Percentiles rank a stretch among this genome's conserved stretches.
Evolutionary conservation across 106 monocot genomes (phyloP).

Genomic region (Dendrobium nobile): DNA sequence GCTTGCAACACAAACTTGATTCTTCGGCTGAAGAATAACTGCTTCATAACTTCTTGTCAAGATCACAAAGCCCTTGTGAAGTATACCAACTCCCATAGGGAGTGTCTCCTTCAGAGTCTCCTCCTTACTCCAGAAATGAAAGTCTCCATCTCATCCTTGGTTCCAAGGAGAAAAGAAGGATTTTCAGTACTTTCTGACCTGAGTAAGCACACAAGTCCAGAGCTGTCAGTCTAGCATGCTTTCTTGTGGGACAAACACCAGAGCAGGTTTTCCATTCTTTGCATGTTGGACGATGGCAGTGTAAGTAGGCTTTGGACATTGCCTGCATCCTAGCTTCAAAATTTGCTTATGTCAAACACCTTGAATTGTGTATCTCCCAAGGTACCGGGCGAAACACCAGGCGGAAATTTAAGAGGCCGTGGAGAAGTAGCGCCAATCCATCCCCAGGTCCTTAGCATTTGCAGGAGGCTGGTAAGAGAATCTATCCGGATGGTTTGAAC

Average conservation of each 20-base stretch:
- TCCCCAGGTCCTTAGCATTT: constrained; percentile 95
- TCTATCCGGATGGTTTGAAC: constrained; percentile 74
- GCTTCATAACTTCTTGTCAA: constrained; percentile 79
- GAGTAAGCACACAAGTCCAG: constrained; percentile 79
- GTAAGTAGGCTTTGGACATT: constrained; percentile 93
- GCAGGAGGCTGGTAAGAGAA: constrained; percentile 93
- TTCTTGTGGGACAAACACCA: constrained; percentile 90
- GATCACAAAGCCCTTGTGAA: constrained; percentile 77
- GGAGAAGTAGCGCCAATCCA: constrained; percentile 97
- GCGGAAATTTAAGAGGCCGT: constrained; percentile 97
- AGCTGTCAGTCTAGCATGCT: constrained; percentile 87
- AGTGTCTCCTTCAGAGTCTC: constrained; percentile 60
- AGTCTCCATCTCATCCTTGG: constrained; percentile 53
- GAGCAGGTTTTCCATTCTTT: constrained; percentile 88
- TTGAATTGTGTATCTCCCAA: constrained; percentile 94
- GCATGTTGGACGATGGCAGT: constrained; percentile 94
- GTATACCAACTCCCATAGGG: constrained; percentile 75
- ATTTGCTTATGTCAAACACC: constrained; percentile 88
- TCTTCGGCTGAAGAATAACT: constrained; percentile 70
- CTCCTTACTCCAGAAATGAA: constrained; percentile 58
- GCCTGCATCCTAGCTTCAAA: constrained; percentile 99
- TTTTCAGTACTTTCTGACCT: constrained; percentile 47
- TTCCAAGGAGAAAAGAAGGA: constrained; percentile 57
- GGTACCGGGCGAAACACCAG: constrained; percentile 98
- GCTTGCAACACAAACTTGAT: constrained; percentile 92